Base-by-base conservation (phyloP, 768 basidiomycete species). In the Rhodotorula graminis region DNA sequence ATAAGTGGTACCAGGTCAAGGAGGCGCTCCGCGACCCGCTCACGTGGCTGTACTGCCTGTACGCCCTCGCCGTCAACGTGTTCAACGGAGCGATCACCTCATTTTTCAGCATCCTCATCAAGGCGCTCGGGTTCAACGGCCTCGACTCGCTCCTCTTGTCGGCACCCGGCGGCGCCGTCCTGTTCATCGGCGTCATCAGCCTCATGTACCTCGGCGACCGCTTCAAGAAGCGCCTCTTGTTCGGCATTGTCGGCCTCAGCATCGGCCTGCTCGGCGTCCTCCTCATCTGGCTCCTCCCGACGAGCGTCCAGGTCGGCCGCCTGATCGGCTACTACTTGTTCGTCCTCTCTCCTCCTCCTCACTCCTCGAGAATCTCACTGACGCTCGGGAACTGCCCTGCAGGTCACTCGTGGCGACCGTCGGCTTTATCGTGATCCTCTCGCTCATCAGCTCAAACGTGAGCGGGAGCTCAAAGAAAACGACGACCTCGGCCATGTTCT, bases 381-480 rank as follows among this genome's bases (percentile, higher is more conserved):
- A 29, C 33, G 27, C 12, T 14, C 31, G n/a, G n/a, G n/a, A 21
- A 46, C n/a, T 14, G 0, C 12, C n/a, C 12, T 23, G 18, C 69
- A 70, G 69, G 15, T 49, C 40, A 3, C 37, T 33, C 31, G 50
- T 62, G 49, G 68, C 60, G 14, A 59, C 64, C 11, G 67, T 67
- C 61, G 75, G 72, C 12, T 69, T 76, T 53, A 67, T 69, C 29
- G 68, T 70, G 40, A 50, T 67, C 15, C 58, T 76, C 9, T 67
- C 67, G 14, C 61, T 76, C 40, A 60, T 76, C 31, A 65, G 72
- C 18, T 76, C 75, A 25, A 76, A 76, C 44, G 72, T 76, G 47
- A 64, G 68, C 23, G 75, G 75, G 21, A 50, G 49, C 1, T 73
- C 75, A 3, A 76, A 76, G 53, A 75, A 76, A 42, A 61, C 69